Conservation (phyloP, 495 filamentous ascomycete genomes). For the Paragyromitra xinjiangensis region DNA sequence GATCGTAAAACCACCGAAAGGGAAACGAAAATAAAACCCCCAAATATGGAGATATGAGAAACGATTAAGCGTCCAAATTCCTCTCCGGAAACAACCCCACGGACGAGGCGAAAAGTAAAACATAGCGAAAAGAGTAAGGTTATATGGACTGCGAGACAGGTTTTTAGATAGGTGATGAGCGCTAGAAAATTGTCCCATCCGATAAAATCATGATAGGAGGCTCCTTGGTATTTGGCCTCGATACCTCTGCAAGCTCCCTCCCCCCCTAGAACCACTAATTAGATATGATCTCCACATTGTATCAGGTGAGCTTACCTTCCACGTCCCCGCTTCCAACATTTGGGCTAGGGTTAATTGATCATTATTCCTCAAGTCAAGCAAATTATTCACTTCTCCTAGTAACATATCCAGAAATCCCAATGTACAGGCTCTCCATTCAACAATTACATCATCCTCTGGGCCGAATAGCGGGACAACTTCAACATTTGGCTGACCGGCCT, state of each 20-base stretch:
- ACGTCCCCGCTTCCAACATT: slow-evolving; percentile 87
- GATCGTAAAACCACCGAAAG: neutral
- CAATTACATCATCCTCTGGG: slow-evolving; percentile 82
- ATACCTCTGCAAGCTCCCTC: slow-evolving; percentile 93
- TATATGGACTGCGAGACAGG: neutral
- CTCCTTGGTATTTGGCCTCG: slow-evolving; percentile 93
- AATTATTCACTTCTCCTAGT: slow-evolving; percentile 73
- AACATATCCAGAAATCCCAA: slow-evolving; percentile 84
- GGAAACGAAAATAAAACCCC: slow-evolving; percentile 16
- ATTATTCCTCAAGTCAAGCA: slow-evolving; percentile 62
- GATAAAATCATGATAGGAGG: slow-evolving; percentile 96
- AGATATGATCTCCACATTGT: slow-evolving; percentile 34
- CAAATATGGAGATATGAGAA: neutral
- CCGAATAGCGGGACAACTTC: slow-evolving; percentile 81
- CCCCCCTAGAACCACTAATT: slow-evolving; percentile 73
- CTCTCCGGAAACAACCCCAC: neutral
- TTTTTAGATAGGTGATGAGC: neutral
- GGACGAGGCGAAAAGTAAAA: neutral
- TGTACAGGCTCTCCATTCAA: slow-evolving; percentile 86
- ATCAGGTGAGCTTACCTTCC: slow-evolving; percentile 74
- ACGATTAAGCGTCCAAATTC: neutral
- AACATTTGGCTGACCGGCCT: slow-evolving; percentile 74
- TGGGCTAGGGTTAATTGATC: slow-evolving; percentile 77
- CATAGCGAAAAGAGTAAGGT: neutral
- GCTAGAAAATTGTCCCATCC: slow-evolving; percentile 92